Evolutionary conservation across 2,329 filamentous ascomycete genomes (phyloP), one percentile per base, ranked within the genome.

Genomic region (Furcasterigmium sp.): DNA sequence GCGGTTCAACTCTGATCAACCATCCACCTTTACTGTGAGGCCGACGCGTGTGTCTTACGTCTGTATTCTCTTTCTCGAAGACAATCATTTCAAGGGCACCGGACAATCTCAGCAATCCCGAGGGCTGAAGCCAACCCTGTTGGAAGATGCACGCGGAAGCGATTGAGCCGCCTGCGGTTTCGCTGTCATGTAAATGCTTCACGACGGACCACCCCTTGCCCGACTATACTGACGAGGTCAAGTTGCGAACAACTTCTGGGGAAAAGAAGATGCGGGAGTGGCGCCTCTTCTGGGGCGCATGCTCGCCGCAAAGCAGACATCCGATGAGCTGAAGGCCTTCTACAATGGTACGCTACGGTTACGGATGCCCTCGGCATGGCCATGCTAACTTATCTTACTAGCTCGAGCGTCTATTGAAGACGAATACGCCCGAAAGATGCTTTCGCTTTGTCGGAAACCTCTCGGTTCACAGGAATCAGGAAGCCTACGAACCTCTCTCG

Each of bases 231-330:
- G 10, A 46, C 18, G n/a, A n/a, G 11, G 5, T 15, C 44, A 52
- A 91, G 91, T 98, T 71, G 91, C 93, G 58, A 98, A 98, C 72
- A 98, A 98, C 64, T 98, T 98, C 67, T 98, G 93, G 93, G 93
- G 93, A 51, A 97, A 95, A 74, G 91, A 97, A 64, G 93, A 98
- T 74, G 93, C 91, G 41, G 94, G 93, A 61, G 91, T 98, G 58
- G 76, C 77, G 37, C 94, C 93, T 46, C 80, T 98, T 58, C 77
- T 98, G 23, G 88, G 91, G 63, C 91, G 93, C 59, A 95, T 98
- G 89, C 85, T 89, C 60, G 85, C 84, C 65, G 89, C 93, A 39
- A 98, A 98, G 73, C 82, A 86, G 57, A 96, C 93, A 20, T 91
- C 85, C 62, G 94, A 98, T 66, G 93, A 98, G 68, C 67, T 98